A percentile compares a stretch with the other conserved stretches of the same genome.
Conservation (phyloP, 140 eudicot species). For the Flaveria floridana region DNA sequence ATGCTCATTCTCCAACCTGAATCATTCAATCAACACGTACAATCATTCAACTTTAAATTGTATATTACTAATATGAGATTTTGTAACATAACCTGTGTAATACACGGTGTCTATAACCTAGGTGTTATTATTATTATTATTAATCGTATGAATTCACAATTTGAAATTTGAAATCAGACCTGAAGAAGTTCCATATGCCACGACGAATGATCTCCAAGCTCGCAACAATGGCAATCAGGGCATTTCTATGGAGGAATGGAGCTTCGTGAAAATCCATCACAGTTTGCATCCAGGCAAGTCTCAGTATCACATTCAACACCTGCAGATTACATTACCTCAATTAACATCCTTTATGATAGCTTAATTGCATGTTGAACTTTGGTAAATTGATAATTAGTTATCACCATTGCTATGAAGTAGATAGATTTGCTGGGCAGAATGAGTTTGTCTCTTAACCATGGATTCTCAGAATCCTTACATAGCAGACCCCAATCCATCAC, state of each 20-base stretch:
- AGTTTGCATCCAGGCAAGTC: constrained; percentile 73
- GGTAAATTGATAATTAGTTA: background rate
- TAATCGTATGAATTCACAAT: background rate
- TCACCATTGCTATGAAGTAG: constrained; percentile 71
- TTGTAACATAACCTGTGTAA: no score
- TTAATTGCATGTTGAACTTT: background rate
- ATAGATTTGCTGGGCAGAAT: constrained; percentile 46
- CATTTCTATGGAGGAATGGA: constrained; percentile 47
- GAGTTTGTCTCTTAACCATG: constrained; percentile 78
- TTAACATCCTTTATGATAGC: background rate
- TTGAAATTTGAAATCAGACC: constrained; percentile 24
- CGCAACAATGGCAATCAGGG: constrained; percentile 47
- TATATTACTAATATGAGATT: no score
- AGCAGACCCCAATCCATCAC: constrained; percentile 80
- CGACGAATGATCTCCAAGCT: constrained; percentile 57
- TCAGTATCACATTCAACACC: constrained; percentile 51
- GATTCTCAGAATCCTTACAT: constrained; percentile 48
- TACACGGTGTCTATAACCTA: no score
- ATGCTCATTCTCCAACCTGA: constrained; percentile 63
- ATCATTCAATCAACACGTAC: background rate
- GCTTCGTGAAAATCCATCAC: constrained; percentile 45
- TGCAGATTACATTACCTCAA: constrained; percentile 17
- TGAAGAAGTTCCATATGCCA: constrained; percentile 65
- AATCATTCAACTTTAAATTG: no score
- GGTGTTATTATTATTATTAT: no score